Percentiles rank a stretch among this genome's conserved stretches.
phyloP scores from a whole-genome alignment of 768 basidiomycete species.

The Tricholoma matsutake region DNA sequence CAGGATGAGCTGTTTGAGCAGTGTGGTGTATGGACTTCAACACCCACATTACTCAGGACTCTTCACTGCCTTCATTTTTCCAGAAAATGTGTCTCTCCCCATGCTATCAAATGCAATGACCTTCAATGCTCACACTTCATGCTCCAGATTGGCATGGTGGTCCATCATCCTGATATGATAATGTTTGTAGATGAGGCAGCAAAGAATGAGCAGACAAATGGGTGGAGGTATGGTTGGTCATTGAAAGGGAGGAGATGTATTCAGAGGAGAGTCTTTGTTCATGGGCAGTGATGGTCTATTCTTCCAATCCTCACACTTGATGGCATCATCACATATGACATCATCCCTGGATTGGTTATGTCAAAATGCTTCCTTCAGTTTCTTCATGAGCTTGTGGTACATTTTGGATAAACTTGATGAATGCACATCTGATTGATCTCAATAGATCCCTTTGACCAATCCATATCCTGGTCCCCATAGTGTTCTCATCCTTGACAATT shows the following conservation, averaged over 20 bases:
- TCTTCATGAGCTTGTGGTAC: background rate
- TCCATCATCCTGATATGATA: background rate
- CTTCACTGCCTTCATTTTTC: too few relatives aligned
- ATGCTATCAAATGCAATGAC: too few relatives aligned
- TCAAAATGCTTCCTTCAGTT: too few relatives aligned
- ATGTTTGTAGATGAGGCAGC: background rate
- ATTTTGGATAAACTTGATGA: too few relatives aligned
- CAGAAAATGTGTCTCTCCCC: too few relatives aligned
- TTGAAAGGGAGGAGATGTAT: too few relatives aligned
- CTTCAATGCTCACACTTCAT: background rate
- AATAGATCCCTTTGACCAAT: background rate
- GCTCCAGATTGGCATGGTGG: background rate
- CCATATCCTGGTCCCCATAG: background rate
- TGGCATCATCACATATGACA: too few relatives aligned
- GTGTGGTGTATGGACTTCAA: too few relatives aligned
- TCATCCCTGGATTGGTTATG: slow-evolving; percentile 2
- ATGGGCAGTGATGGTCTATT: slow-evolving; percentile 1
- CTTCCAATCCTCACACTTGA: too few relatives aligned
- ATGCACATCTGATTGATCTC: background rate
- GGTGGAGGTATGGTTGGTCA: background rate
- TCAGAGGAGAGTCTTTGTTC: background rate
- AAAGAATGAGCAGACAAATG: background rate
- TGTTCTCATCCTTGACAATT: too few relatives aligned
- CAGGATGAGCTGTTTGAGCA: too few relatives aligned
- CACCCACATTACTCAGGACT: too few relatives aligned